Evolutionary conservation across 179 eudicot species (phyloP), one percentile per base, ranked within the genome.

Genomic region (Corrigiola litoralis): DNA sequence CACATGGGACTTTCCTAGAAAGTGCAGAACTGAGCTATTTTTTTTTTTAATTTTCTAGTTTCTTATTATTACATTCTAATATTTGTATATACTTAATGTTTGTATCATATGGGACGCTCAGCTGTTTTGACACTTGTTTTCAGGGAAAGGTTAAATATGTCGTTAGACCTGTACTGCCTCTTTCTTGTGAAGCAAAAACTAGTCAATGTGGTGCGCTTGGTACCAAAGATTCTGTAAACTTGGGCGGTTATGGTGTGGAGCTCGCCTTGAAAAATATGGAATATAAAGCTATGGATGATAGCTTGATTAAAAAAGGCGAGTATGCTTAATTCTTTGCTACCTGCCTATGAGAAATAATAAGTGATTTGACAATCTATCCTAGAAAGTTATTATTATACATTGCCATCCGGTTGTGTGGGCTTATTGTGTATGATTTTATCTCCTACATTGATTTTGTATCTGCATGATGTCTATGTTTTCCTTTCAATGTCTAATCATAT

Each of bases 221-320:
- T 46, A 69, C 92, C 7, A 77, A 76, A 25, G 92, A 81, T 66
- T 84, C 96, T 25, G 75, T 94, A 68, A 86, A 86, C 79, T 78
- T 94, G 82, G 99, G 96, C 58, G 99, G 99, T 56, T 94, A 90
- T 75, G 99, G 99, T 41, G 96, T 94, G 46, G 99, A 94, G 83
- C 99, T 94, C 69, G 99, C 99, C 62, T 71, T 94, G 82, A 94
- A 94, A 81, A 90, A 94, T 81, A 94, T 94, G 99, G 97, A 94
- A 73, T 94, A 94, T 65, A 94, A 94, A 74, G 99, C 99, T 71
- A 94, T 94, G 95, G 99, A 94, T 83, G 99, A 94, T 73, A 94
- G 88, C 72, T 78, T 79, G 33, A 77, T 90, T 40, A 88, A 80
- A 70, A 91, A 90, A 82, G 82, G 99, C 88, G 60, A 56, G 84